Conservation (phyloP, 495 filamentous ascomycete genomes). For the Neurospora sp. region DNA sequence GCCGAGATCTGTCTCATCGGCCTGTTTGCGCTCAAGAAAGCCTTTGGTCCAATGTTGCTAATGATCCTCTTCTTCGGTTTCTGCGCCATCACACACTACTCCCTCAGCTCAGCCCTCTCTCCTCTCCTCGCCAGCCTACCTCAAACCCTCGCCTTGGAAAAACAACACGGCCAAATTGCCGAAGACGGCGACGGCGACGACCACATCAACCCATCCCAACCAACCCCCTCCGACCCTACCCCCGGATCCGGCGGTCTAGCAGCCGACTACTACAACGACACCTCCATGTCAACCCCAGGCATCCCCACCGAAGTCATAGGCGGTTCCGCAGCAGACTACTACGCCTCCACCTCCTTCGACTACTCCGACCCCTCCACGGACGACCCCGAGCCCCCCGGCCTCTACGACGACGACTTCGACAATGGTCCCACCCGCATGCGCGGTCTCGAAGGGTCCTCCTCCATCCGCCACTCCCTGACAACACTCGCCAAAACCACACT, state of each 20-base stretch:
- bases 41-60: slow-evolving; percentile 61
- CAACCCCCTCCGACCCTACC: slow-evolving; percentile 4
- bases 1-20: slow-evolving; percentile 71
- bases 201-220: slow-evolving; percentile 7
- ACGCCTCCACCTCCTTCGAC: slow-evolving; percentile 23
- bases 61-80: slow-evolving; percentile 65
- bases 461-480: slow-evolving; percentile 12
- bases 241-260: slow-evolving; percentile 7
- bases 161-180: slow-evolving; percentile 42
- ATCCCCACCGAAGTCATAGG: slow-evolving; percentile 1
- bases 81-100: slow-evolving; percentile 66
- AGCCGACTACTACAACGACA: slow-evolving; percentile 34
- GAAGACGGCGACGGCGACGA: slow-evolving; percentile 18
- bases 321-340: slow-evolving; percentile 28
- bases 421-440: slow-evolving; percentile 11
- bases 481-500: slow-evolving; percentile 12
- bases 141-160: slow-evolving; percentile 35
- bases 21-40: slow-evolving; percentile 60
- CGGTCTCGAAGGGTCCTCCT: slow-evolving; percentile 26
- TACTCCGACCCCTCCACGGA: slow-evolving; percentile 4
- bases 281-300: slow-evolving; percentile 4
- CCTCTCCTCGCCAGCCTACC: slow-evolving; percentile 67
- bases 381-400: slow-evolving; percentile 11
- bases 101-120: slow-evolving; percentile 63
- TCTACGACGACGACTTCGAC: slow-evolving; percentile 9